These are phyloP conservation scores for Aegle marmelos DNA, from an alignment of 345 rosid species.

Conservation along the genomic window DNA sequence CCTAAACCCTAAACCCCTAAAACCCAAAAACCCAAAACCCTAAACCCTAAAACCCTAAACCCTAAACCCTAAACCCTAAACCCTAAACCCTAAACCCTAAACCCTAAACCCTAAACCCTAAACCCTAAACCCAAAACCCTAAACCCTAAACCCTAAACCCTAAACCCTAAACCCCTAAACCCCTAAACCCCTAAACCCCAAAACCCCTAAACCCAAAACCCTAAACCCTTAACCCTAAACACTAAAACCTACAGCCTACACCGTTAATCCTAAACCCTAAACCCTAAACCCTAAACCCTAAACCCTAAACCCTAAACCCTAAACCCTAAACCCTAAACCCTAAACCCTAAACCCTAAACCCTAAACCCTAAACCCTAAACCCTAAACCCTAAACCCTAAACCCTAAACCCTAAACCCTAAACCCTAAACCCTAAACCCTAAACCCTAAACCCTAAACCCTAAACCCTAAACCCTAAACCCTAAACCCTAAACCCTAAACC, in stretches of 20 bases:
- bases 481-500: constrained; percentile 11
- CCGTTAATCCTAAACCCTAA: constrained; percentile 23
- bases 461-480: constrained; percentile 9
- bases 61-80: constrained; percentile 3
- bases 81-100: constrained; percentile 10
- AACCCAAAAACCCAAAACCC: constrained; percentile 15
- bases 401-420: neutral
- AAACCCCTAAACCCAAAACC: constrained; percentile 23
- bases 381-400: constrained; percentile 6
- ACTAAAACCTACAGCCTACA: too few relatives aligned
- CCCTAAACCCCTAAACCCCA: too few relatives aligned
- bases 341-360: constrained; percentile 9
- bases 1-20: too few relatives aligned
- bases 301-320: constrained; percentile 11
- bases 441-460: constrained; percentile 9
- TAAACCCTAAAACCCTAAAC: neutral
- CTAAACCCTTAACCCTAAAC: constrained; percentile 21
- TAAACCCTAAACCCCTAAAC: too few relatives aligned
- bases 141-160: constrained; percentile 14
- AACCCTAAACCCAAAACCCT: constrained; percentile 10
- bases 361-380: constrained; percentile 7
- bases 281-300: constrained; percentile 17
- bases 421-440: constrained; percentile 10
- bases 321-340: constrained; percentile 12
- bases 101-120: constrained; percentile 9